Base-by-base conservation (phyloP, 2,329 filamentous ascomycete species). In the Dendryphion nanum region DNA sequence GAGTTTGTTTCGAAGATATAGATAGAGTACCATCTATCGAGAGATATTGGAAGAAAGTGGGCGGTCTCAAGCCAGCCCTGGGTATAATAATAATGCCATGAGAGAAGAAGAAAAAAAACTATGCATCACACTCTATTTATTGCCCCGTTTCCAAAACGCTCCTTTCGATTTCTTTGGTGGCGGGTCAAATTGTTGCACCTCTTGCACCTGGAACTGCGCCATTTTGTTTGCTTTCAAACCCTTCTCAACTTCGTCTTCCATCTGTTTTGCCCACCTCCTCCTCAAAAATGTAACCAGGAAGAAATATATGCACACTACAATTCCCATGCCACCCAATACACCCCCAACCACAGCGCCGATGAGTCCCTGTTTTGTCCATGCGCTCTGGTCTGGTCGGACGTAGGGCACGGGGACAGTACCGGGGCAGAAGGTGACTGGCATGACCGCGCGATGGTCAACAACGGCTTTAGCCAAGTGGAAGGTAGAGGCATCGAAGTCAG, bases 381-480 rank as follows among this genome's bases (percentile, higher is more conserved):
- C 30, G n/a, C 38, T 48, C 24, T 59, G 48, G 19, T 53, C 47
- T 7, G 57, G 57, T 8, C 48, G 51, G 20, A 48, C 33, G 28
- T 68, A 67, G 0, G 64, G 51, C 5, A 37, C 41, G 4, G 69
- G 69, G 10, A 52, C 56, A 3, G 61, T 51, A 15, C 58, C 59
- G 1, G 68, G 63, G 37, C 69, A 72, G 41, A 67, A 67, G 1
- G 69, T 58, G 2, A 51, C 45, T 5, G 69, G 68, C 56, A 67
- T 66, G 41, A 71, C 65, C 44, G 62, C 64, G 35, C 62, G 64
- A 40, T 64, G 62, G 30, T 67, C 61, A 33, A 61, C 59, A 5
- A 67, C 47, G 2, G 64, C 69, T 19, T 59, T 44, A 2, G 69
- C 68, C 35, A 72, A 64, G 48, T 62, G 68, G 53, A 72, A 72